Evolutionary conservation across 352 stramenopile species (phyloP).

Genomic region (Globisporangium echinulatum): DNA sequence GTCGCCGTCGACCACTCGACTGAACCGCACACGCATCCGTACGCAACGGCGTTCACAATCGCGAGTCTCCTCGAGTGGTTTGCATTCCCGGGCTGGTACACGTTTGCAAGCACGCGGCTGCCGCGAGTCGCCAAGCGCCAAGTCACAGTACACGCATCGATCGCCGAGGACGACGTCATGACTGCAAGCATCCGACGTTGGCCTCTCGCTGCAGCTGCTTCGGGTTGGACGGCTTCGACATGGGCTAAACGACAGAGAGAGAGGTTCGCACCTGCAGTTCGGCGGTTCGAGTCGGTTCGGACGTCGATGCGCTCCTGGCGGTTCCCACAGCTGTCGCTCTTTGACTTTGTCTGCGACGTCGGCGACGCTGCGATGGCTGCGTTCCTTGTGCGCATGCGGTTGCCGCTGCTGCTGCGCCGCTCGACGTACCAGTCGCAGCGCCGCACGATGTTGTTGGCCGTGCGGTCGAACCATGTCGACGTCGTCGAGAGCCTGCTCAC

Average conservation of each 20-base stretch:
- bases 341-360: slow-evolving; percentile 32
- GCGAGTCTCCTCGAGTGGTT: slow-evolving; percentile 40
- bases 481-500: slow-evolving; percentile 37
- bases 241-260: too few relatives aligned
- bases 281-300: slow-evolving; percentile 16
- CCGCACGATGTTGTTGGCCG: slow-evolving; percentile 48
- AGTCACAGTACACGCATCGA: slow-evolving; percentile 19
- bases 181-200: slow-evolving; percentile 38
- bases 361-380: slow-evolving; percentile 19
- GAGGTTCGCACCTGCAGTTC: slow-evolving; percentile 1
- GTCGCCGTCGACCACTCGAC: slow-evolving; percentile 35
- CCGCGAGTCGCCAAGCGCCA: slow-evolving; percentile 19
- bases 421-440: slow-evolving; percentile 40
- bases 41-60: slow-evolving; percentile 42
- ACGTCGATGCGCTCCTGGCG: slow-evolving; percentile 28
- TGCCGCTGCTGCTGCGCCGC: slow-evolving; percentile 24
- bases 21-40: slow-evolving; percentile 38
- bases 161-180: slow-evolving; percentile 29
- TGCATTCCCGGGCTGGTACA: slow-evolving; percentile 55
- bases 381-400: slow-evolving; percentile 23
- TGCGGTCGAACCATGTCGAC: slow-evolving; percentile 50
- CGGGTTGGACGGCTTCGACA: background rate
- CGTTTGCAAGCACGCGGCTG: slow-evolving; percentile 22
- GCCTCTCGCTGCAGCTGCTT: background rate
- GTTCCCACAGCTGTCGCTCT: slow-evolving; percentile 34